Percentiles rank a stretch among this genome's conserved stretches.
These are phyloP conservation scores for Penicillium tannophilum DNA, from an alignment of 495 filamentous ascomycete genomes.

Conservation along the genomic window DNA sequence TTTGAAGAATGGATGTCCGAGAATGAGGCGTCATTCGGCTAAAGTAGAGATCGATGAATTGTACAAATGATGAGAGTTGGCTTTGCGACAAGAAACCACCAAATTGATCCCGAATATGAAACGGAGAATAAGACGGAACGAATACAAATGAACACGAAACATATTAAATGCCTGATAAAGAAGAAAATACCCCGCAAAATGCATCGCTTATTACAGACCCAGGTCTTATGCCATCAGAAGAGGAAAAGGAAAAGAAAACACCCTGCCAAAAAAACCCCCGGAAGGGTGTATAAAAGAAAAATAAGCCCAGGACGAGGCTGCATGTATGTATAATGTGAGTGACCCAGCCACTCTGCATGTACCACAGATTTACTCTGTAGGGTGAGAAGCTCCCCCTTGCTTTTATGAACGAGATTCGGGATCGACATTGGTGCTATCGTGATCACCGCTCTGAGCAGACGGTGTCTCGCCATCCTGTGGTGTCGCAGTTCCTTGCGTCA, in stretches of 20 bases:
- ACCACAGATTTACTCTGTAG: slow-evolving; percentile 1
- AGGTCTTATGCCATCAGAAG: slow-evolving; percentile 16
- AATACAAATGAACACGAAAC: slow-evolving; percentile 3
- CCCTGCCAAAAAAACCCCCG: not conserved
- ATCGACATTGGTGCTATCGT: slow-evolving; percentile 6
- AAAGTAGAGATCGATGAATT: slow-evolving; percentile 9
- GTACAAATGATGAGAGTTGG: slow-evolving; percentile 12
- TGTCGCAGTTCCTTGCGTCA: slow-evolving; percentile 20
- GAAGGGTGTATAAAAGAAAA: slow-evolving; percentile 1
- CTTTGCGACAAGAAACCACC: slow-evolving; percentile 1
- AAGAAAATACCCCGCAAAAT: slow-evolving; percentile 26
- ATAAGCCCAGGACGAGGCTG: slow-evolving; percentile 5
- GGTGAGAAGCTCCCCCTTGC: not conserved
- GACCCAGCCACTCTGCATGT: slow-evolving; percentile 30
- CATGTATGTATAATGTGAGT: slow-evolving; percentile 24
- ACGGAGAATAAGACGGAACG: not conserved
- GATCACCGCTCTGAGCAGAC: slow-evolving; percentile 3
- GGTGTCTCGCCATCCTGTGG: slow-evolving; percentile 9
- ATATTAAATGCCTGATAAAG: slow-evolving; percentile 20
- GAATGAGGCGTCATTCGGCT: not conserved
- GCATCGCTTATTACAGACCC: slow-evolving; percentile 30
- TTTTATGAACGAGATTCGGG: slow-evolving; percentile 16
- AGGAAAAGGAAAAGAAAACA: not conserved
- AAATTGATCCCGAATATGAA: slow-evolving; percentile 1
- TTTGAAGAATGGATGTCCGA: not conserved